Base-by-base conservation (phyloP, 495 filamentous ascomycete species). In the Trichoderma asperelloides region DNA sequence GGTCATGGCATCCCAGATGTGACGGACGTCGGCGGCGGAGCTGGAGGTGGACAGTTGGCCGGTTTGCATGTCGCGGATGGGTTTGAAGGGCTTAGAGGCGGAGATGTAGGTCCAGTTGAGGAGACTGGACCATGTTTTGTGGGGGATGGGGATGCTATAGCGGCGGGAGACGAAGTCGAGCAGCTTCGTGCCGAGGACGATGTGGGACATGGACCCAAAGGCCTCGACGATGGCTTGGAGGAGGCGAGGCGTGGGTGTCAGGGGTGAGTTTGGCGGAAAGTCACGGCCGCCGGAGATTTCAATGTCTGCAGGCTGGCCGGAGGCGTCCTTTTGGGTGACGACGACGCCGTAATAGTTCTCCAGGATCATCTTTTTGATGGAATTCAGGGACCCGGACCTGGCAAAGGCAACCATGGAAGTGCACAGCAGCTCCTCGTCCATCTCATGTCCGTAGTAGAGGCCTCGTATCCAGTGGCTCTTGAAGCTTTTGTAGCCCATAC, bases 31-130 rank as follows among this genome's bases (percentile, higher is more conserved):
- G 8, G 60, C 7, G 3, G 51, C 30, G 3, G 60, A 21, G 3
- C 71, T 67, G 2, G 71, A 28, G 65, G 74, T 78, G 12, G 64
- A 43, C n/a, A 9, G 25, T 55, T 75, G 51, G 2, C 62, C 67
- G 41, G 70, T 13, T n/a, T 45, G 65, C 0, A n/a, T 16, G 63
- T 69, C 70, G 75, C 77, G 79, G n/a, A 69, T 74, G 2, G 66
- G 70, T 13, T 69, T 66, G 30, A 65, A 63, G 4, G 75, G 69
- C 23, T 69, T 71, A 0, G 70, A 66, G 25, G 68, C 63, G 68
- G 72, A 70, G 41, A 79, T 63, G 63, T 77, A 72, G 13, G 75
- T 69, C 78, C 77, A 79, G 51, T 75, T 70, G 18, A 80, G 66
- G 11, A 80, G 67, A 1, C 72, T 69, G 30, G 70, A 71, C 78